phyloP scores from a whole-genome alignment of 2,329 filamentous ascomycete species.

The Claviceps citrina region DNA sequence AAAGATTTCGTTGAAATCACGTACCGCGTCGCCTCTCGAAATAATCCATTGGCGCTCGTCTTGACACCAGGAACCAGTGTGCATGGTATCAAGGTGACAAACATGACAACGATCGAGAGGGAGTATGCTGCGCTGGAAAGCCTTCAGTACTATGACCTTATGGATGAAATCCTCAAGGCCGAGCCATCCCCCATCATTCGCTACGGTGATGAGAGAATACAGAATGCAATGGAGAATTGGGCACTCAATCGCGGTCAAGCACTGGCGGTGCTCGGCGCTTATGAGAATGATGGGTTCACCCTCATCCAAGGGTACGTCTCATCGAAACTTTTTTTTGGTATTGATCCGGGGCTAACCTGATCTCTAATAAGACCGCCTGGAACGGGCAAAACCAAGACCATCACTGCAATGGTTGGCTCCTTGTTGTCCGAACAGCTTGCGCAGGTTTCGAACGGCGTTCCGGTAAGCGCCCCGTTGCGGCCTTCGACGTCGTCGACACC shows the following conservation, averaged over 20 bases:
- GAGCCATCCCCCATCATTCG: slow-evolving; percentile 78
- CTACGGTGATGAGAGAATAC: slow-evolving; percentile 60
- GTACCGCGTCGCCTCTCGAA: slow-evolving; percentile 61
- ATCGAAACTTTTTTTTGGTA: neutral
- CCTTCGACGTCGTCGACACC: slow-evolving; percentile 11
- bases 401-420: slow-evolving; percentile 86
- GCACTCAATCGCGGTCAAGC: slow-evolving; percentile 78
- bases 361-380: slow-evolving; percentile 67
- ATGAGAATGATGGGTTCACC: slow-evolving; percentile 94
- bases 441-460: slow-evolving; percentile 18
- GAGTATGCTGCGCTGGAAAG: slow-evolving; percentile 87
- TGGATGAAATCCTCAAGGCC: slow-evolving; percentile 77
- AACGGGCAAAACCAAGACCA: slow-evolving; percentile 97
- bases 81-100: slow-evolving; percentile 70
- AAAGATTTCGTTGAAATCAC: slow-evolving; percentile 70
- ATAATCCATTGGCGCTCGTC: slow-evolving; percentile 43
- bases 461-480: slow-evolving; percentile 17
- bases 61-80: slow-evolving; percentile 57
- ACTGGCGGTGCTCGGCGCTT: slow-evolving; percentile 76
- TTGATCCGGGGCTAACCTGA: slow-evolving; percentile 15
- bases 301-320: slow-evolving; percentile 65
- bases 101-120: slow-evolving; percentile 85
- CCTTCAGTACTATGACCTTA: slow-evolving; percentile 88
- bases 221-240: slow-evolving; percentile 59
- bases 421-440: slow-evolving; percentile 32